Conservation (phyloP, 1,284 basidiomycete species). For the Xanthoconium separans region DNA sequence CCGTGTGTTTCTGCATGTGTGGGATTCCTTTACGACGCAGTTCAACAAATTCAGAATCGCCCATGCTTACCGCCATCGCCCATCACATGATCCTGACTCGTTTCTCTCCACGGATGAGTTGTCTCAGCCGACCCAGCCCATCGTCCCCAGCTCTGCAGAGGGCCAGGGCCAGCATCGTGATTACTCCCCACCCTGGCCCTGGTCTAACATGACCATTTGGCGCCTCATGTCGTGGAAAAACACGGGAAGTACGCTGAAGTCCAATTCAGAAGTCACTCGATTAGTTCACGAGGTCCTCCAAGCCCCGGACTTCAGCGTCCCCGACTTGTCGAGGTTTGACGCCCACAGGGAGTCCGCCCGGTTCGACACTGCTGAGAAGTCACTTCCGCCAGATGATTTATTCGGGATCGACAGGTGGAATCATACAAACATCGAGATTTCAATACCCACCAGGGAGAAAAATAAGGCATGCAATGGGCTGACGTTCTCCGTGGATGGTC, state of each 20-base stretch:
- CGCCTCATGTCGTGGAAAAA: too few species aligned
- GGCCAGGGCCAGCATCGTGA: background rate
- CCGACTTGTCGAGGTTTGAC: background rate
- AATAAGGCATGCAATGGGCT: background rate
- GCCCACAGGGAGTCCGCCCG: background rate
- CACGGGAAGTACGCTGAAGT: background rate
- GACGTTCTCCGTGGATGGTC: background rate
- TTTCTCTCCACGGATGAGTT: background rate
- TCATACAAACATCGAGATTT: background rate
- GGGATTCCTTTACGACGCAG: background rate
- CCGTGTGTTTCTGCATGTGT: background rate
- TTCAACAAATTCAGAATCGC: constrained; percentile 5
- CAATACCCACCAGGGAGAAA: background rate
- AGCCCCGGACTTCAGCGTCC: background rate
- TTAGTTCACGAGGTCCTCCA: background rate
- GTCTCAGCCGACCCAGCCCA: background rate
- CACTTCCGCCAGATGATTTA: background rate
- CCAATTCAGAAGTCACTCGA: background rate
- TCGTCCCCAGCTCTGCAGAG: background rate
- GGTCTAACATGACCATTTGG: background rate
- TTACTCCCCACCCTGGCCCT: background rate
- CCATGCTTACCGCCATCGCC: background rate
- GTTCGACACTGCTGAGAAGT: background rate
- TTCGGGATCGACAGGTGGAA: background rate
- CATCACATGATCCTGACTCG: background rate